Percentiles rank a stretch among this genome's conserved stretches.
Evolutionary conservation across 2,329 filamentous ascomycete genomes (phyloP).

Genomic region (Fusarium annulatum): DNA sequence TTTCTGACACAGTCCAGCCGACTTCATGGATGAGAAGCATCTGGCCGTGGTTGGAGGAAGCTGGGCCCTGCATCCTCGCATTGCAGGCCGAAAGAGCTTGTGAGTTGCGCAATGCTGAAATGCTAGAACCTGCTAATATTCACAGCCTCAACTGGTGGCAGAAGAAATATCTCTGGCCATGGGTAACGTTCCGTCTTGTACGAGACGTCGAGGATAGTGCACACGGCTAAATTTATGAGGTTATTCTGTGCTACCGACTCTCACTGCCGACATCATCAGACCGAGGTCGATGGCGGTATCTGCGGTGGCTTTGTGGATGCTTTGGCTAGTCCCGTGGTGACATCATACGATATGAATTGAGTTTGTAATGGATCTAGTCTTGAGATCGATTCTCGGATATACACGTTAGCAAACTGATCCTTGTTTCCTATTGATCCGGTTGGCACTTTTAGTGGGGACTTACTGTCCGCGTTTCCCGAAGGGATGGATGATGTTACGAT

Average conservation of each 20-base stretch:
- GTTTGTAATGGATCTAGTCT: conserved; percentile 3
- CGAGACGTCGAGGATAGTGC: neutral
- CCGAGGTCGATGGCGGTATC: neutral
- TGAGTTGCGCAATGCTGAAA: neutral
- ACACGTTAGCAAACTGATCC: neutral
- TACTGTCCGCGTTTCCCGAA: conserved; percentile 15
- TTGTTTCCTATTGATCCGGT: neutral
- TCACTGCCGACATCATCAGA: conserved; percentile 12
- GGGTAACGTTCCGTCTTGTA: conserved; percentile 31
- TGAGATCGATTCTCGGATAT: conserved; percentile 24
- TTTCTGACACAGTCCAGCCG: neutral
- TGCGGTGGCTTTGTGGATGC: conserved; percentile 19
- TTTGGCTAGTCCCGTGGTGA: conserved; percentile 18
- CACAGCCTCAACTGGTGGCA: conserved; percentile 34
- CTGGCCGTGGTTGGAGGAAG: conserved; percentile 19
- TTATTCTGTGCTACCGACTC: neutral
- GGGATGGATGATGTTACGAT: conserved; percentile 9
- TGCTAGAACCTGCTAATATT: neutral
- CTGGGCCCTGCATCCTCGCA: conserved; percentile 27
- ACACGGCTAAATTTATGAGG: neutral
- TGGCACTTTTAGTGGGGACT: conserved; percentile 10
- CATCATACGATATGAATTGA: conserved; percentile 34
- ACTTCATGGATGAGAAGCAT: conserved; percentile 35
- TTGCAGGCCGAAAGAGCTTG: conserved; percentile 29
- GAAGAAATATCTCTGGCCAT: conserved; percentile 28